Evolutionary conservation across 805 yeast genomes (phyloP).

Genomic region (Priceomyces melissophilus): DNA sequence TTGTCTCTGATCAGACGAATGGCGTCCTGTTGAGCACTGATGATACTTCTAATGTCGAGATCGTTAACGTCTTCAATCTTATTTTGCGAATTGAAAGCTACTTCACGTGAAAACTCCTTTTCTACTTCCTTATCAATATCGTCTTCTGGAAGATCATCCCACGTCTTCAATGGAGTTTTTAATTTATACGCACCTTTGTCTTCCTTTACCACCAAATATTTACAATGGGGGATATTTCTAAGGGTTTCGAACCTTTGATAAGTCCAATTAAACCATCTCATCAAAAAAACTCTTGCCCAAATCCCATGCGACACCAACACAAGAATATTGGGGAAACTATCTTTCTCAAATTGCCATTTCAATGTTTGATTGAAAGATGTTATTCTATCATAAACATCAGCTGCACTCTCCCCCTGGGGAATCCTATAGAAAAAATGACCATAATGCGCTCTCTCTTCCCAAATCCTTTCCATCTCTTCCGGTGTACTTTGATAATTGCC

Average conservation of each 20-base stretch:
- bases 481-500: constrained; percentile 84
- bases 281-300: constrained; percentile 87
- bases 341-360: constrained; percentile 71
- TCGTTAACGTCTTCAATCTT: constrained; percentile 33
- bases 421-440: constrained; percentile 81
- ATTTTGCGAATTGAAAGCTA: constrained; percentile 32
- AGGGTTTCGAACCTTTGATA: constrained; percentile 85
- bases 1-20: constrained; percentile 38
- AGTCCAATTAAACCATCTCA: constrained; percentile 94
- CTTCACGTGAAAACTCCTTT: constrained; percentile 35
- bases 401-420: constrained; percentile 93
- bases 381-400: constrained; percentile 89
- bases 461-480: constrained; percentile 73
- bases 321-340: constrained; percentile 72
- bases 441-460: constrained; percentile 82
- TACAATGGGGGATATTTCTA: constrained; percentile 81
- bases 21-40: constrained; percentile 36
- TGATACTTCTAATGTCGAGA: constrained; percentile 34
- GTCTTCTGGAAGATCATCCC: constrained; percentile 60
- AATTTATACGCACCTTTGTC: constrained; percentile 52
- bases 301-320: constrained; percentile 91
- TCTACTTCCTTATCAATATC: constrained; percentile 35
- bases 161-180: constrained; percentile 61
- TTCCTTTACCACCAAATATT: constrained; percentile 71
- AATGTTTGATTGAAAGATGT: constrained; percentile 87